phyloP scores from a whole-genome alignment of 192 early-diverging fungal species.

The Coemansia sp. region DNA sequence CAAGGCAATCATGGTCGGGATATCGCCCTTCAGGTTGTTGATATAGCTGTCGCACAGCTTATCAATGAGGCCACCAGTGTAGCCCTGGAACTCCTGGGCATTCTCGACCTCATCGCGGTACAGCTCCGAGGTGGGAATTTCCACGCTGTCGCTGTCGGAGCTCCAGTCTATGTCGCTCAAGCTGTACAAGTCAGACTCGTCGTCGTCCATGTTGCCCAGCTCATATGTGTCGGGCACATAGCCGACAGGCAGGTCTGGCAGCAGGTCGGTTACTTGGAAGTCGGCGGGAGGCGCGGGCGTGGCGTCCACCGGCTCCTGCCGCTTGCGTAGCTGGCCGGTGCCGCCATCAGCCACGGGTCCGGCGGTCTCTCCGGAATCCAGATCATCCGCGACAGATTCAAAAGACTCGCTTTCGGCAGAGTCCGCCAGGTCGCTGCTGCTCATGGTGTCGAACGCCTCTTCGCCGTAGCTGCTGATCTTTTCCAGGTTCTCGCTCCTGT shows the following conservation, averaged over 20 bases:
- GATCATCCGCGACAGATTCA: no score
- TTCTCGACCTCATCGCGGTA: slow-evolving; percentile 22
- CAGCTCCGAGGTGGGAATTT: slow-evolving; percentile 21
- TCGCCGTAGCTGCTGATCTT: no score
- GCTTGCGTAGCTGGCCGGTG: slow-evolving; percentile 1
- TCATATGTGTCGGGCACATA: background rate
- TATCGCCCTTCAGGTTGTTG: slow-evolving; percentile 13
- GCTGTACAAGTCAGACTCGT: slow-evolving; percentile 1
- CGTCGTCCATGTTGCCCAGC: background rate
- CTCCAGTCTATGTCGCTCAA: slow-evolving; percentile 2
- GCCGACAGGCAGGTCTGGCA: background rate
- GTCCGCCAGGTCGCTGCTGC: no score
- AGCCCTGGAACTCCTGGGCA: slow-evolving; percentile 43
- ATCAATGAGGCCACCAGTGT: slow-evolving; percentile 47
- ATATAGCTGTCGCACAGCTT: slow-evolving; percentile 43
- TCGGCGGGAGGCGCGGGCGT: background rate
- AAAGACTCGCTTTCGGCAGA: no score
- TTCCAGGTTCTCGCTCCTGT: no score
- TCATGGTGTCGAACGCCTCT: no score
- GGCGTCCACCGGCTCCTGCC: background rate
- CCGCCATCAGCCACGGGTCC: slow-evolving; percentile 1
- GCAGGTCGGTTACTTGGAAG: background rate
- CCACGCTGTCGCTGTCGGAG: background rate
- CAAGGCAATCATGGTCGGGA: slow-evolving; percentile 37
- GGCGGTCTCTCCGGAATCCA: no score